Evolutionary conservation across 306 rosid species (phyloP), one percentile per base, ranked within the genome.

Genomic region (Dryas alaskensis): DNA sequence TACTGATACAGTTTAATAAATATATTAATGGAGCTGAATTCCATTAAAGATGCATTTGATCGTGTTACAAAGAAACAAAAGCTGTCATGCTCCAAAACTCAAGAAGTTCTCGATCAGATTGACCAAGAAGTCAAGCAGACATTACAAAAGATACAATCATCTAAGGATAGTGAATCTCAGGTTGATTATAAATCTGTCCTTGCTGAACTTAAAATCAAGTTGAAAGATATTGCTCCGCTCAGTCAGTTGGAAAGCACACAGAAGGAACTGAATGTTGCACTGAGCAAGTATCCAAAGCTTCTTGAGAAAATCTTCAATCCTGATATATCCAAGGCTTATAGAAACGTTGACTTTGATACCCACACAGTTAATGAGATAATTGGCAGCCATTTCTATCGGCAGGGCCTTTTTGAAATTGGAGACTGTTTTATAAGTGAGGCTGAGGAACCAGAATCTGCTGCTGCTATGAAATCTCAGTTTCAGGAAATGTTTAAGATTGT

Each of bases 271-370:
- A 91, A 94, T 77, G 69, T 65, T 19, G 92, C 96, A 72, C 79
- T 89, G 65, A 82, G 85, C 92, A 94, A 89, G 79, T 92, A 91
- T 63, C 91, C 87, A 50, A 92, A 88, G 86, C 85, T 88, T 78
- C 82, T 92, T 16, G 99, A 92, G 80, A 94, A 86, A 82, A 48
- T 83, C 63, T 88, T 92, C 81, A 88, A 83, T 84, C 86, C 96
- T 59, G 99, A 94, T 83, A 89, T 92, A 83, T 80, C 97, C 44
- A 92, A 89, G 88, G 95, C 97, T 77, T 94, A 88, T 76, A 90
- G 95, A 83, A 88, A 94, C 60, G 43, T 76, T 6, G 87, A 84
- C n/a, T 77, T 88, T 71, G 96, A 94, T 75, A 50, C 74, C 45
- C 91, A 73, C 72, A 79, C 87, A 1, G 80, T 89, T 66, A 89